Percentiles rank a stretch among this genome's conserved stretches.
Conservation (phyloP, 2,329 filamentous ascomycete species). For the Berkeleyomyces basicola region DNA sequence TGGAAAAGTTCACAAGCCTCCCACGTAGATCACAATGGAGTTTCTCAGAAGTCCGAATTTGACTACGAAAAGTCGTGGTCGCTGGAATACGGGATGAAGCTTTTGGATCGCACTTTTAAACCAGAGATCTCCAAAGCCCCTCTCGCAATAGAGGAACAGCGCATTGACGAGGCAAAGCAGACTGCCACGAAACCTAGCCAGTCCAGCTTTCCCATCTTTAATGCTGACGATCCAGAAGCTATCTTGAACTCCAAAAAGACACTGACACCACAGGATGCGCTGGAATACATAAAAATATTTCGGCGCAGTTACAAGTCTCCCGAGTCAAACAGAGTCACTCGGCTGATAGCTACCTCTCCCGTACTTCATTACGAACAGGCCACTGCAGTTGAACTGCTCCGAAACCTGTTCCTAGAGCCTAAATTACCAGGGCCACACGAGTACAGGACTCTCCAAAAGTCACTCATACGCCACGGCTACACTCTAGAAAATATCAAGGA, state of each 20-base stretch:
- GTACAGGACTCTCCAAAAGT: background rate
- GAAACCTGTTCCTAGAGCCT: background rate
- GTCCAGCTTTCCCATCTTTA: background rate
- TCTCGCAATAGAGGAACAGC: conserved; percentile 3
- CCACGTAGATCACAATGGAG: too few relatives aligned
- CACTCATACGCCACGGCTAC: background rate
- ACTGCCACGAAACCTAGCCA: background rate
- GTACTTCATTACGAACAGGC: conserved; percentile 2
- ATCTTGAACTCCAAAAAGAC: background rate
- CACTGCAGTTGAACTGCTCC: conserved; percentile 4
- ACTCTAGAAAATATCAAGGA: conserved; percentile 1
- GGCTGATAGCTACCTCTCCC: background rate
- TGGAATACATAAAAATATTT: conserved; percentile 11
- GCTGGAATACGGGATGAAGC: conserved; percentile 1
- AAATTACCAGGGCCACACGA: background rate
- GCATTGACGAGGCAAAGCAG: background rate
- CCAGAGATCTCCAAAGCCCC: background rate
- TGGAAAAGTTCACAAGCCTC: background rate
- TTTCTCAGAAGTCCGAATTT: background rate
- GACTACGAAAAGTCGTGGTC: conserved; percentile 9
- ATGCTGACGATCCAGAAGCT: background rate
- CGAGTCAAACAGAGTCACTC: background rate
- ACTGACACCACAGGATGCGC: background rate
- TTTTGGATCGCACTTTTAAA: background rate
- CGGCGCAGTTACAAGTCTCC: background rate